phyloP scores from a whole-genome alignment of 2,329 filamentous ascomycete species.

The Arthrinium phaeospermum region DNA sequence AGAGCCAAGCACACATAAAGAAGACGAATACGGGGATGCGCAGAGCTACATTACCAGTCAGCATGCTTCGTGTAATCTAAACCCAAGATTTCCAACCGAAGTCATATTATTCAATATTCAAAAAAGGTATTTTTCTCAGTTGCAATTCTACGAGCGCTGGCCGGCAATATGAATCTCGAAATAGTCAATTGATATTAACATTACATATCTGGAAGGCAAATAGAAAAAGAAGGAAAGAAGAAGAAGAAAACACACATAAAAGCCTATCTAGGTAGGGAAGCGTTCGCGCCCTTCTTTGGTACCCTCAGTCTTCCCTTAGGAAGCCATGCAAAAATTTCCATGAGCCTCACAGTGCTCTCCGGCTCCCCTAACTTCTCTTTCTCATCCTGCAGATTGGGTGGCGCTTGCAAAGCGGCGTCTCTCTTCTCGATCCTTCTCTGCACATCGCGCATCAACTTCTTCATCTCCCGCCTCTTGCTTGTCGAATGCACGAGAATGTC shows the following conservation, averaged over 20 bases:
- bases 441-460: not conserved
- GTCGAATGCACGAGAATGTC: not conserved
- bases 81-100: not conserved
- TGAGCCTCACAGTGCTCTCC: not conserved
- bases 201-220: not conserved
- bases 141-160: too few relatives aligned
- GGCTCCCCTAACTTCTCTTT: not conserved
- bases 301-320: not conserved
- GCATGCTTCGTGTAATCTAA: not conserved
- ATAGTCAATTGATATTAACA: not conserved
- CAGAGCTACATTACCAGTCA: not conserved
- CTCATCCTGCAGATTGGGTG: not conserved
- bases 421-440: not conserved
- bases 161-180: not conserved
- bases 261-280: not conserved
- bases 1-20: not conserved
- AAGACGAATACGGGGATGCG: not conserved
- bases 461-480: not conserved
- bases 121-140: not conserved
- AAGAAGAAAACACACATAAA: not conserved
- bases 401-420: not conserved
- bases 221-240: too few relatives aligned
- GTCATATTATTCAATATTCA: too few relatives aligned
- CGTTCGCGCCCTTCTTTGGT: not conserved
- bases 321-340: not conserved